Base-by-base conservation (phyloP, 2,329 filamentous ascomycete species). In the Fusarium proliferatum region DNA sequence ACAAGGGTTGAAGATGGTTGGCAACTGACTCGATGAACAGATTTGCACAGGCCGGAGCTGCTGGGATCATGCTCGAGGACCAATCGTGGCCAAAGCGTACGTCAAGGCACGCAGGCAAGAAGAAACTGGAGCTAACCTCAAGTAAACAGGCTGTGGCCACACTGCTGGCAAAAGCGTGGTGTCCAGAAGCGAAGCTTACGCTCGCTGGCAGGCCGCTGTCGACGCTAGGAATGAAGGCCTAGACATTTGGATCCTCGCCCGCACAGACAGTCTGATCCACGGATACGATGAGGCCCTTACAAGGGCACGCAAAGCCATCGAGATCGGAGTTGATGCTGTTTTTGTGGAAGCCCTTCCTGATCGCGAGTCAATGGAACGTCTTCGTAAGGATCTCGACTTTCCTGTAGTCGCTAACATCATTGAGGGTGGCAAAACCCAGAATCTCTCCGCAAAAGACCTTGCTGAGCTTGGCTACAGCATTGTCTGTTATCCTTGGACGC, bases 81-180 rank as follows among this genome's bases (percentile, higher is more conserved):
- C 85, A 86, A 68, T 85, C 83, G 2, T 87, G 85, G 85, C 85
- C 85, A 11, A 86, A 87, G 63, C 76, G 85, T 86, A 51, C 2
- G 61, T 60, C n/a, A 62, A 71, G 81, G 39, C 16, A 23, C 26
- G 16, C 9, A 5, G 21, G 6, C 9, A 3, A n/a, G 10, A 9
- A 4, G 15, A 33, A 0, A 2, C 8, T 26, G 42, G 19, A 16
- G 12, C 59, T 67, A 38, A 71, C 30, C 6, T 30, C 2, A 0
- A 21, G 1, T 26, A 19, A 2, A 13, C 11, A 79, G 77, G 77
- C 17, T 79, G 77, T 38, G 77, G 77, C 2, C 85, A 87, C 65
- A 86, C 84, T 2, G 83, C 84, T 42, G 85, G 84, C 2, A 87
- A 86, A 69, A 79, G 79, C 1, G 85, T 86, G 5, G 85, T 87